These are phyloP conservation scores for Xylaria venustula DNA, from an alignment of 495 filamentous ascomycete species.

Conservation along the genomic window DNA sequence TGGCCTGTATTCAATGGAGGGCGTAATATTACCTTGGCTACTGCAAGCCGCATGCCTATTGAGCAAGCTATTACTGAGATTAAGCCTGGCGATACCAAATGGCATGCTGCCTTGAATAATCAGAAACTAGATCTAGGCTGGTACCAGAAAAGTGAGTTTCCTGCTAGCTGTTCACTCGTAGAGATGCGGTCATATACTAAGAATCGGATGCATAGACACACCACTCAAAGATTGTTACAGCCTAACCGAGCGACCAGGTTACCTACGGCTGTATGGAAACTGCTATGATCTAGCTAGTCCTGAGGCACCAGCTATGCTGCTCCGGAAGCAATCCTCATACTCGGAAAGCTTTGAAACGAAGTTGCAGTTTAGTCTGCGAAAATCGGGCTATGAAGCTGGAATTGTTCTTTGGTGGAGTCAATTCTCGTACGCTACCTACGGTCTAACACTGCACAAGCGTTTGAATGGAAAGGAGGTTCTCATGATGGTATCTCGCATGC, in stretches of 20 bases:
- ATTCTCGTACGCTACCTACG: slow-evolving; percentile 8
- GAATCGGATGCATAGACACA: slow-evolving; percentile 11
- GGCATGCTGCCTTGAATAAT: slow-evolving; percentile 42
- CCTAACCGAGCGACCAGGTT: slow-evolving; percentile 32
- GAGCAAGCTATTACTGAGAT: slow-evolving; percentile 12
- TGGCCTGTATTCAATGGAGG: slow-evolving; percentile 50
- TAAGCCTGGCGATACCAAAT: slow-evolving; percentile 20
- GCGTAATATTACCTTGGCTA: slow-evolving; percentile 39
- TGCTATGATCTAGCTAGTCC: slow-evolving; percentile 41
- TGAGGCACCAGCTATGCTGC: slow-evolving; percentile 40
- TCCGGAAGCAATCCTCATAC: slow-evolving; percentile 44
- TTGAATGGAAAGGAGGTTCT: no score
- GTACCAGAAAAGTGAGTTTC: slow-evolving; percentile 42
- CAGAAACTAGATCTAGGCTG: slow-evolving; percentile 33
- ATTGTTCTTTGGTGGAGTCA: slow-evolving; percentile 37
- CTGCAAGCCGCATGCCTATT: slow-evolving; percentile 31
- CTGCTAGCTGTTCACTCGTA: neutral
- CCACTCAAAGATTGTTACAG: slow-evolving; percentile 1
- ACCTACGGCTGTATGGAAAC: slow-evolving; percentile 41
- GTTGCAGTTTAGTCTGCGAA: slow-evolving; percentile 31
- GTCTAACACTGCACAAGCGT: no score
- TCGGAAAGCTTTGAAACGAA: slow-evolving; percentile 36
- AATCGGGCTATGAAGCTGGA: slow-evolving; percentile 36
- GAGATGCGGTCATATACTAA: slow-evolving; percentile 32
- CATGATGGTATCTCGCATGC: slow-evolving; percentile 29